Percentiles rank a stretch among this genome's conserved stretches.
Conservation (phyloP, 1,284 basidiomycete species). For the Anthracocystis panici-leucophaei region DNA sequence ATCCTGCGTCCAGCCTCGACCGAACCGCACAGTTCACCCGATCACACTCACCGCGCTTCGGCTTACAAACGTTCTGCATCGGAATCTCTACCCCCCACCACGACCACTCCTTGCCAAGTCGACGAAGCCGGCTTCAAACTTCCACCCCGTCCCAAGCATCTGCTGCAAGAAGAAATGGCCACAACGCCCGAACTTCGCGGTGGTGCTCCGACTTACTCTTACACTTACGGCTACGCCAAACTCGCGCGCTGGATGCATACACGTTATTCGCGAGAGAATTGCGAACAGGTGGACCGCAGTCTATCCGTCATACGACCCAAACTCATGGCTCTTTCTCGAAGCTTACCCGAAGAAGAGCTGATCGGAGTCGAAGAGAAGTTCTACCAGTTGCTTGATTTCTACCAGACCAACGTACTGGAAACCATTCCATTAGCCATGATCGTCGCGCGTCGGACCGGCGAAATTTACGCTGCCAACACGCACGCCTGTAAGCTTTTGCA, state of each 20-base stretch:
- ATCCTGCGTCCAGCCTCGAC: conserved; percentile 30
- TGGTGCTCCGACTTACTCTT: conserved; percentile 31
- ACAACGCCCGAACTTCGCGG: conserved; percentile 34
- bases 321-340: conserved; percentile 37
- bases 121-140: conserved; percentile 39
- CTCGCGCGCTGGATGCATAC: conserved; percentile 53
- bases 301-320: conserved; percentile 38
- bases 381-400: conserved; percentile 34
- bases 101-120: conserved; percentile 7
- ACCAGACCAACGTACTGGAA: conserved; percentile 46
- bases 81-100: background rate
- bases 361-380: conserved; percentile 43
- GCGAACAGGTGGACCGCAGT: conserved; percentile 40
- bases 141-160: conserved; percentile 23
- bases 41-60: background rate
- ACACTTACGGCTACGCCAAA: conserved; percentile 55
- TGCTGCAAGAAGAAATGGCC: conserved; percentile 43
- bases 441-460: conserved; percentile 40
- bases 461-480: conserved; percentile 51
- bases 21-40: conserved; percentile 5
- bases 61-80: conserved; percentile 17
- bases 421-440: conserved; percentile 40
- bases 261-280: conserved; percentile 29
- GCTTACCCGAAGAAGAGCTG: conserved; percentile 41
- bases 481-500: conserved; percentile 33